Evolutionary conservation across 2,329 filamentous ascomycete genomes (phyloP).

Genomic region (Pyricularia sp.): DNA sequence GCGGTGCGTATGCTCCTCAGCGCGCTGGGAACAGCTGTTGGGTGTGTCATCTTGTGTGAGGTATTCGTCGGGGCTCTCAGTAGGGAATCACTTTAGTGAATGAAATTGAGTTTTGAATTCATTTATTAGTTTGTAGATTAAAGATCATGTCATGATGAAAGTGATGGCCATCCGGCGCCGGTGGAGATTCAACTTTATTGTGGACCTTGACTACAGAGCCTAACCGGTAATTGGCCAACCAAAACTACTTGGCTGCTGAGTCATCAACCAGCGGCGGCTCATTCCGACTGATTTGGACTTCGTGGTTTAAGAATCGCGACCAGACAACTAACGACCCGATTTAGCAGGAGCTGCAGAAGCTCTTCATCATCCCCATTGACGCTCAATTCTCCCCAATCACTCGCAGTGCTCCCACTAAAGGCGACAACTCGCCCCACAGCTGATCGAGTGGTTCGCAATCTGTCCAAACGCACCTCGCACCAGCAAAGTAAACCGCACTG

Average conservation of each 20-base stretch:
- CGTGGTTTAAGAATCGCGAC: neutral
- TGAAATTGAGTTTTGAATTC: neutral
- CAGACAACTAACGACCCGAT: neutral
- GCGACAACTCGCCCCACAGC: neutral
- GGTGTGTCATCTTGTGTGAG: slow-evolving; percentile 13
- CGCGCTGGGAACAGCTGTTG: slow-evolving; percentile 12
- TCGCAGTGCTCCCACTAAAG: neutral
- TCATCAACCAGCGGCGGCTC: neutral
- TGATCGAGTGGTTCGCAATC: neutral
- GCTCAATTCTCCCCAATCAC: neutral
- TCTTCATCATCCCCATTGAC: neutral
- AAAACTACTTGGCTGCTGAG: neutral
- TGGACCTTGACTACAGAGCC: neutral
- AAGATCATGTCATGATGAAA: neutral
- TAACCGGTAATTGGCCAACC: neutral
- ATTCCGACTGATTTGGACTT: neutral
- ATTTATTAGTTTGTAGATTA: neutral
- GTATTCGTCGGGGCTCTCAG: neutral
- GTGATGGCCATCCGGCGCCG: neutral
- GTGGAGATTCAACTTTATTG: neutral
- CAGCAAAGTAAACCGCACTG: neutral
- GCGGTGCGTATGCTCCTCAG: slow-evolving; percentile 11
- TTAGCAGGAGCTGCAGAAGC: neutral
- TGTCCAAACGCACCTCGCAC: neutral
- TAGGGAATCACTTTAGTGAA: neutral